Conservation (phyloP, 139 green algal genomes). For the Pleodorina starrii region DNA sequence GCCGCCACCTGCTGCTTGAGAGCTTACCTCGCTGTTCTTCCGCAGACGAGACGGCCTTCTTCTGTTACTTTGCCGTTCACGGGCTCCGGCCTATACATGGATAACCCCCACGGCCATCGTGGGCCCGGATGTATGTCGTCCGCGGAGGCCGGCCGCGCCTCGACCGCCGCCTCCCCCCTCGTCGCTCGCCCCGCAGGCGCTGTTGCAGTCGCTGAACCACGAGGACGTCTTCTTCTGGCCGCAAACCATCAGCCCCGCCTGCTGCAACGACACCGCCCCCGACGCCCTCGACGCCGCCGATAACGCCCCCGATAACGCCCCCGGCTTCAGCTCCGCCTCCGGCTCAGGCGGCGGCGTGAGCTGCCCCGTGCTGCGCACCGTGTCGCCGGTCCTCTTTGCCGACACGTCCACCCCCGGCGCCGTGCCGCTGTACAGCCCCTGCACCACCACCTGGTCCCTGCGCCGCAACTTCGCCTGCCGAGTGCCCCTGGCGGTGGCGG, state of each 20-base stretch:
- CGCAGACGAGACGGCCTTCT: too few relatives aligned
- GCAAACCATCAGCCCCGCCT: not conserved
- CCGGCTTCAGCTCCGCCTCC: too few relatives aligned
- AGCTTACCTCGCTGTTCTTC: too few relatives aligned
- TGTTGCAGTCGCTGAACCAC: constrained; percentile 14
- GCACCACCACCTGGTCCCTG: constrained; percentile 18
- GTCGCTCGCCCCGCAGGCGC: not conserved
- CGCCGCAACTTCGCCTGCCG: constrained; percentile 12
- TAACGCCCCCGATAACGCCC: too few relatives aligned
- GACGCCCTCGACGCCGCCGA: too few relatives aligned
- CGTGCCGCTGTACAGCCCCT: not conserved
- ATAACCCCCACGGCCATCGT: too few relatives aligned
- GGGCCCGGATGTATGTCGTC: too few relatives aligned
- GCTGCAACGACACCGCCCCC: not conserved
- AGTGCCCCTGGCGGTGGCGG: not conserved
- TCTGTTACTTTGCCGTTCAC: too few relatives aligned
- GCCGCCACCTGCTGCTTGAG: too few relatives aligned
- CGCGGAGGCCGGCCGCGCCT: too few relatives aligned
- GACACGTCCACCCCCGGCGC: not conserved
- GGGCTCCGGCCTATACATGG: too few relatives aligned
- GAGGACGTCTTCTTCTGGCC: constrained; percentile 39
- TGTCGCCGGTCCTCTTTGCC: not conserved
- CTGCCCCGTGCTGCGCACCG: not conserved
- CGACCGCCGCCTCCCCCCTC: too few relatives aligned
- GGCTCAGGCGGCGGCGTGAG: not conserved